Evolutionary conservation across 441 rosid genomes (phyloP), one percentile per base, ranked within the genome.

Genomic region (Gossypium lobatum): DNA sequence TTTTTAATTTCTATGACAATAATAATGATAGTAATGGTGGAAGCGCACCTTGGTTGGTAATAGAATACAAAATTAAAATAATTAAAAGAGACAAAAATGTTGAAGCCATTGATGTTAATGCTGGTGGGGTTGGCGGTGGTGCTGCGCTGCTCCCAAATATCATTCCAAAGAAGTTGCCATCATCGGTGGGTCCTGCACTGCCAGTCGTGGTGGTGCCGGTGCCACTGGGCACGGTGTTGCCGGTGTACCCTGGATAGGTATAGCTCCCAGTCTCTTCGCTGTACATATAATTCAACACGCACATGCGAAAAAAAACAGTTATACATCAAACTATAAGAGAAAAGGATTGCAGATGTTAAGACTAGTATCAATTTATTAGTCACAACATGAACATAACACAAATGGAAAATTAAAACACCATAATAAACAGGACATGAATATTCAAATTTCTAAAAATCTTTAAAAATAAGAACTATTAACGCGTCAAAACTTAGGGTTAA

Each of bases 101-200:
- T 14, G 85, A 79, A 58, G 84, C 21, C 20, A 66, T 59, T 20
- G 86, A 74, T 37, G 82, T 39, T 31, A 64, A 58, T 16, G 64
- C 53, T 21, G 84, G 78, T 2, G 76, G 72, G 48, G 59, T 73
- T 0, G 87, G 75, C 6, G 81, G 61, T 1, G 87, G 76, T 6
- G 82, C 65, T 16, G 85, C 85, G 23, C 76, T 79, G 76, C 89
- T 83, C 74, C 96, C 89, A 1, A 94, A 94, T 77, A 87, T 88
- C 90, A 94, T 92, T 73, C 89, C 91, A 18, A 92, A 86, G 79
- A 14, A 76, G 85, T 81, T 83, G 1, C 78, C 83, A 25, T 78
- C 79, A 2, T 75, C 77, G 0, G 79, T 80, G 26, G 84, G 60
- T 45, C 90, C 85, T 1, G 59, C 84, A 0, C 50, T 45, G n/a